A percentile compares a stretch with the other conserved stretches of the same genome.
Conservation (phyloP, 2,329 filamentous ascomycete genomes). For the Scleromitrula shiraiana region DNA sequence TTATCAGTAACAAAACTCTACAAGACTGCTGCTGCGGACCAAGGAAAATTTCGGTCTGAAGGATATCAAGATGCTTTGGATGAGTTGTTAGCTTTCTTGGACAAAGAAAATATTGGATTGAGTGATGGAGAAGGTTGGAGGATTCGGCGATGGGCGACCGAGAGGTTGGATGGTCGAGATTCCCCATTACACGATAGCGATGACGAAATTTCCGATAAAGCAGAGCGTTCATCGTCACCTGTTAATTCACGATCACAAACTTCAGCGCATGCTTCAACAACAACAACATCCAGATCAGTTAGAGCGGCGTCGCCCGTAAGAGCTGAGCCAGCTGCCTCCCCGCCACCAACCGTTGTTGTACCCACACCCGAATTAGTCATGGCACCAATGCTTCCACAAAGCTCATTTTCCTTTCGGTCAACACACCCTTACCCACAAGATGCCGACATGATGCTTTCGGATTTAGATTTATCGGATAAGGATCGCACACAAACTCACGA, state of each 20-base stretch:
- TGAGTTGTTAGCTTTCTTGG: constrained; percentile 77
- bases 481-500: constrained; percentile 28
- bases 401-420: constrained; percentile 64
- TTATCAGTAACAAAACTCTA: constrained; percentile 94
- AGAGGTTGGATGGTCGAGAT: constrained; percentile 58
- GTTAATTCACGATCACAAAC: constrained; percentile 43
- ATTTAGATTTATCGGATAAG: constrained; percentile 49
- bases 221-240: constrained; percentile 52
- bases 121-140: constrained; percentile 68
- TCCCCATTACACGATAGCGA: constrained; percentile 53
- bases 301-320: constrained; percentile 31
- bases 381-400: constrained; percentile 44
- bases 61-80: constrained; percentile 94
- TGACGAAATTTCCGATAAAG: constrained; percentile 55
- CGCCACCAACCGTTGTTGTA: constrained; percentile 8
- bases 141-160: constrained; percentile 57
- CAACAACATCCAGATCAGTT: constrained; percentile 19
- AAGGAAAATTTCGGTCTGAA: constrained; percentile 65
- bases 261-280: constrained; percentile 30
- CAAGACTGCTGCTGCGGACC: constrained; percentile 76
- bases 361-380: constrained; percentile 14
- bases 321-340: constrained; percentile 32
- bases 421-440: constrained; percentile 49
- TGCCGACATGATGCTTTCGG: constrained; percentile 52
- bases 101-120: constrained; percentile 71